Conservation (phyloP, 129 eudicot genomes). For the Calendula officinalis region DNA sequence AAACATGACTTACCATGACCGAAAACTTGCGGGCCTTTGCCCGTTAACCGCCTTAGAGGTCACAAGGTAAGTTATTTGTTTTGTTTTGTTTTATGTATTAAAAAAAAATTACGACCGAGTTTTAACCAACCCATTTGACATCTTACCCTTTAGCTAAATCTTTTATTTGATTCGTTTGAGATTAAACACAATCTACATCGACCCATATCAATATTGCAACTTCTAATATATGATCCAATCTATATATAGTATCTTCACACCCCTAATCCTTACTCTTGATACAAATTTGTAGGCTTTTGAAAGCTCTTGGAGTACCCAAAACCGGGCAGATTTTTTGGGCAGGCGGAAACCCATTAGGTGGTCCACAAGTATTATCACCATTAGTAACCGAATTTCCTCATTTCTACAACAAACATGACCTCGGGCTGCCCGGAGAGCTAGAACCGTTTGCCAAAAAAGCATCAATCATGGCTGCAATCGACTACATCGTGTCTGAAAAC, state of each 20-base stretch:
- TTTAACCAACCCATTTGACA: no score
- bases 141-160: no score
- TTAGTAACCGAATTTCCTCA: constrained; percentile 64
- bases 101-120: no score
- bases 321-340: constrained; percentile 82
- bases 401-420: constrained; percentile 87
- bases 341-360: constrained; percentile 88
- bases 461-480: constrained; percentile 85
- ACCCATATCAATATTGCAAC: no score
- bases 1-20: constrained; percentile 84
- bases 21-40: constrained; percentile 93
- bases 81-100: background rate
- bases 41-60: constrained; percentile 91
- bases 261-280: constrained; percentile 1
- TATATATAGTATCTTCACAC: background rate
- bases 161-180: no score
- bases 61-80: constrained; percentile 52
- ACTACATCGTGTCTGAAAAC: constrained; percentile 82
- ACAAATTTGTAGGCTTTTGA: constrained; percentile 58
- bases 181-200: background rate
- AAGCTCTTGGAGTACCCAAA: constrained; percentile 89
- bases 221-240: no score
- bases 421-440: constrained; percentile 77
- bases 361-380: constrained; percentile 59
- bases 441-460: constrained; percentile 73